Evolutionary conservation across 2,329 filamentous ascomycete genomes (phyloP).

Genomic region (Dactylonectria estremocensis): DNA sequence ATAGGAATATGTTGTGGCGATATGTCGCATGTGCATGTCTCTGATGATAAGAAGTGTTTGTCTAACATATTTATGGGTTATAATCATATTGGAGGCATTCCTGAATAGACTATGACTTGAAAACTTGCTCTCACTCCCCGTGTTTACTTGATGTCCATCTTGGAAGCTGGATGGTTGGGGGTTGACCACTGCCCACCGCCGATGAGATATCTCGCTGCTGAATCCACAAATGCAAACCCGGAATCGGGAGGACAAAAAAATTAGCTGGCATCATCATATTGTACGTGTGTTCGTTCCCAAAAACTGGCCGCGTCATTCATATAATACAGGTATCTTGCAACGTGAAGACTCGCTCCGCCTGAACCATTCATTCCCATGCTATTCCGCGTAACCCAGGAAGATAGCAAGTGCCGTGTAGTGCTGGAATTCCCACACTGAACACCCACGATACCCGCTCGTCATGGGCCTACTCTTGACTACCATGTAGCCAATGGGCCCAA

Average conservation of each 20-base stretch:
- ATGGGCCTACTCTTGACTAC: not conserved
- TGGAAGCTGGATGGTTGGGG: not conserved
- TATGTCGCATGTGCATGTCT: not conserved
- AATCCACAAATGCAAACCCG: not conserved
- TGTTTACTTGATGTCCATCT: no score
- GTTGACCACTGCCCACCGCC: not conserved
- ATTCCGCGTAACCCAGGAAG: constrained; percentile 32
- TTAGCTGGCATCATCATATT: constrained; percentile 30
- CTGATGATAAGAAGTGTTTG: no score
- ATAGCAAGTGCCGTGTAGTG: constrained; percentile 36
- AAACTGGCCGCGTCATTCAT: constrained; percentile 40
- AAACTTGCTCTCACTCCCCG: not conserved
- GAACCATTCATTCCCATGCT: constrained; percentile 16
- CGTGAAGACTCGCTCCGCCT: constrained; percentile 38
- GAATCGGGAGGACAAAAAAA: not conserved
- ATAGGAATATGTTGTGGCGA: not conserved
- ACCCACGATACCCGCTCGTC: constrained; percentile 20
- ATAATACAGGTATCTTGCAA: constrained; percentile 45
- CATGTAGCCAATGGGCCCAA: not conserved
- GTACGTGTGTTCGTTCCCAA: constrained; percentile 30
- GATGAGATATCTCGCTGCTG: not conserved
- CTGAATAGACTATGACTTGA: no score
- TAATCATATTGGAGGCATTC: no score
- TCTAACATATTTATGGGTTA: no score
- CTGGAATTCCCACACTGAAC: constrained; percentile 29